phyloP scores from a whole-genome alignment of 2,329 filamentous ascomycete genomes.

The Thielaviopsis populi region DNA sequence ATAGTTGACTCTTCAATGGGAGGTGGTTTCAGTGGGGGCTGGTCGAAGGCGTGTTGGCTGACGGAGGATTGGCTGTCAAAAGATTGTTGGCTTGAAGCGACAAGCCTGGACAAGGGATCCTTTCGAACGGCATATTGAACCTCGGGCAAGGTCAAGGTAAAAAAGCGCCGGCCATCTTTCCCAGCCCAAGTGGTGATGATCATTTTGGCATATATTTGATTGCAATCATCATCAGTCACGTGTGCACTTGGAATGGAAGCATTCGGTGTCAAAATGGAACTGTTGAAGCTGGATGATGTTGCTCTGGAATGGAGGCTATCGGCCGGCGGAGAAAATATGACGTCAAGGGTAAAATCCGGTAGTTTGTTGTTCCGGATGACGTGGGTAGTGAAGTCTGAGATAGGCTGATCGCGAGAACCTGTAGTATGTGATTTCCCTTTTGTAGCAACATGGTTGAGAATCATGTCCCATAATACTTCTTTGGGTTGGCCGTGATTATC shows the following conservation, averaged over 20 bases:
- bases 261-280: constrained; percentile 19
- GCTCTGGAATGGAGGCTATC: not conserved
- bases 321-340: constrained; percentile 8
- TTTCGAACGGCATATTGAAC: not conserved
- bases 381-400: not conserved
- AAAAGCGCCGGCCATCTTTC: constrained; percentile 53
- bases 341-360: constrained; percentile 12
- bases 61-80: not conserved
- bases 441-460: constrained; percentile 37
- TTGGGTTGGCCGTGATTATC: constrained; percentile 49
- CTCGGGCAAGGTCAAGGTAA: constrained; percentile 56
- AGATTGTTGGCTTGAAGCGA: not conserved
- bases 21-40: not conserved
- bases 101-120: not conserved
- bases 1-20: constrained; percentile 38
- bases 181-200: constrained; percentile 58
- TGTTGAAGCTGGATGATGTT: constrained; percentile 10
- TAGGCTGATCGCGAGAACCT: not conserved
- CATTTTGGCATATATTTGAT: constrained; percentile 50
- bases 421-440: constrained; percentile 18
- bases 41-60: not conserved
- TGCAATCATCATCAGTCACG: constrained; percentile 18
- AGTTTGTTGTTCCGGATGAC: constrained; percentile 9
- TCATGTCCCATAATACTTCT: constrained; percentile 44
- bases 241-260: not conserved